Percentiles rank a stretch among this genome's conserved stretches.
These are phyloP conservation scores for Fusarium abutilonis DNA, from an alignment of 2,329 filamentous ascomycete species.

Conservation along the genomic window DNA sequence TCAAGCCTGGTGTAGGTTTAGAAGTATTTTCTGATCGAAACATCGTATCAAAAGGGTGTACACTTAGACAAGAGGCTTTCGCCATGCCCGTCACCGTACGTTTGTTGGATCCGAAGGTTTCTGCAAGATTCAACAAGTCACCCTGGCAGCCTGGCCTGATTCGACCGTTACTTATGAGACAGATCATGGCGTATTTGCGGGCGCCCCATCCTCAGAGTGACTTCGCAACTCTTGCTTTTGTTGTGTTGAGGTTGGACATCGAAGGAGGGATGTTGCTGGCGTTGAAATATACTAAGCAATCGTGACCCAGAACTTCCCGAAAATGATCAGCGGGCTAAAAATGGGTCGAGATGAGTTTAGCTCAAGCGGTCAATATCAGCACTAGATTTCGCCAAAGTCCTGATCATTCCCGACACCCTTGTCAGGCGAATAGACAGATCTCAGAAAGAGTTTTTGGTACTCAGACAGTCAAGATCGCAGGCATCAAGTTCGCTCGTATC, in stretches of 20 bases:
- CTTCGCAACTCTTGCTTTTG: background rate
- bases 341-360: slow-evolving; percentile 32
- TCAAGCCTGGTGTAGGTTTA: background rate
- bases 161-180: background rate
- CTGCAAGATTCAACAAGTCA: background rate
- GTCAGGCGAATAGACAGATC: background rate
- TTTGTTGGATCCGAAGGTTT: background rate
- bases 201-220: background rate
- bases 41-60: slow-evolving; percentile 1
- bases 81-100: background rate
- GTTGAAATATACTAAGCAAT: slow-evolving; percentile 6
- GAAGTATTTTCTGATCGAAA: slow-evolving; percentile 16
- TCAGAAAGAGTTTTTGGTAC: no score
- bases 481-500: background rate
- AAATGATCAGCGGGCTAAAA: slow-evolving; percentile 28
- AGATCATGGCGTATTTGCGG: background rate
- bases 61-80: background rate
- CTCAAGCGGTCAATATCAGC: slow-evolving; percentile 23
- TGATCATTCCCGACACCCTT: slow-evolving; percentile 37
- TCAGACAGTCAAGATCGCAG: no score
- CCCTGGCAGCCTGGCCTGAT: background rate
- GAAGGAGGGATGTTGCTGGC: background rate
- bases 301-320: slow-evolving; percentile 32
- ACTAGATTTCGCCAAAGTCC: slow-evolving; percentile 6
- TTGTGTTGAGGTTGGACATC: background rate